phyloP scores from a whole-genome alignment of 192 early-diverging fungal species.

The Backusella macrospora region DNA sequence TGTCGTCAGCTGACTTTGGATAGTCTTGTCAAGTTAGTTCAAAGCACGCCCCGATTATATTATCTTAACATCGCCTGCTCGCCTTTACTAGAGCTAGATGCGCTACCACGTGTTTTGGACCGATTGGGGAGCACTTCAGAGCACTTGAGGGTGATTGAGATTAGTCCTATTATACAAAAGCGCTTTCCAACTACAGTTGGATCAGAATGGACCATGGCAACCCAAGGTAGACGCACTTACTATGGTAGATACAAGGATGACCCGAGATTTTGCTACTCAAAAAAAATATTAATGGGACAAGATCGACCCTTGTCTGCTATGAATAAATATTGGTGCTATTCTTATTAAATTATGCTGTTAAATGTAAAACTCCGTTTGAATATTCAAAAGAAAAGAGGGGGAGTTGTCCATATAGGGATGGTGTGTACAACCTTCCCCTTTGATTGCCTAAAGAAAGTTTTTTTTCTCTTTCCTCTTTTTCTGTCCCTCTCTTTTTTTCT shows the following conservation, averaged over 20 bases:
- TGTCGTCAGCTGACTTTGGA: background rate
- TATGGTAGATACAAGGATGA: background rate
- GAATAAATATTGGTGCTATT: slow-evolving; percentile 24
- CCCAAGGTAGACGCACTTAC: slow-evolving; percentile 7
- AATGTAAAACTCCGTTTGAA: slow-evolving; percentile 17
- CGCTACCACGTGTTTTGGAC: slow-evolving; percentile 11
- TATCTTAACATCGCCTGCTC: slow-evolving; percentile 19
- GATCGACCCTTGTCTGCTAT: slow-evolving; percentile 6
- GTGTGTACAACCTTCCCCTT: slow-evolving; percentile 2
- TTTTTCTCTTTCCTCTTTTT: background rate
- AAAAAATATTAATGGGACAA: slow-evolving; percentile 1
- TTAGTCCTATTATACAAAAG: slow-evolving; percentile 8
- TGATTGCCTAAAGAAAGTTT: background rate
- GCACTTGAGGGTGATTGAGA: slow-evolving; percentile 17
- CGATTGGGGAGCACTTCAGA: background rate
- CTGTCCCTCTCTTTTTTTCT: background rate
- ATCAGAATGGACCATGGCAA: background rate
- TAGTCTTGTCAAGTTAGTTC: background rate
- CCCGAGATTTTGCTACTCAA: slow-evolving; percentile 4
- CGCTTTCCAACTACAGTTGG: background rate
- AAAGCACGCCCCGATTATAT: background rate
- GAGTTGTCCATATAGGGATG: slow-evolving; percentile 1
- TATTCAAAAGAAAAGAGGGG: background rate
- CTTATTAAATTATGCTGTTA: slow-evolving; percentile 17
- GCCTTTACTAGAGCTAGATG: background rate